A percentile compares a stretch with the other conserved stretches of the same genome.
Conservation (phyloP, 2,329 filamentous ascomycete genomes). For the Pestalotiopsis sp. region DNA sequence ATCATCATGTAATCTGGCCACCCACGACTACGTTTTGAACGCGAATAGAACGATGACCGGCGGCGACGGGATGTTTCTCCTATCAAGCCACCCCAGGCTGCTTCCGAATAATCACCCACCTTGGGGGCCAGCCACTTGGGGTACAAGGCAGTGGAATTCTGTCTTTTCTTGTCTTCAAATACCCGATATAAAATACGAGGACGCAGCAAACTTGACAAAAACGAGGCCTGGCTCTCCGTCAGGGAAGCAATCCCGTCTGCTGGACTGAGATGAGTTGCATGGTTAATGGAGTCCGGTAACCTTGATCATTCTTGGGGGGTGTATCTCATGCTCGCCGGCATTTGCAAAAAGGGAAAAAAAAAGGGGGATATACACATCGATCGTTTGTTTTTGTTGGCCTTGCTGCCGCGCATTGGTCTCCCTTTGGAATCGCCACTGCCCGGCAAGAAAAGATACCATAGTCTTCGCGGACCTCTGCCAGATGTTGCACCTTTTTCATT, state of each 20-base stretch:
- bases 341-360: slow-evolving; percentile 5
- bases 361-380: slow-evolving; percentile 12
- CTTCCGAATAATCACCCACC: background rate
- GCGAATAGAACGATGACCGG: slow-evolving; percentile 10
- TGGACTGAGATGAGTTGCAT: slow-evolving; percentile 33
- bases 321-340: slow-evolving; percentile 21
- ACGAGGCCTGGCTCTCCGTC: slow-evolving; percentile 20
- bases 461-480: slow-evolving; percentile 21
- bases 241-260: slow-evolving; percentile 26
- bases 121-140: background rate
- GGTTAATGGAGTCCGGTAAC: slow-evolving; percentile 32
- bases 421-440: slow-evolving; percentile 6
- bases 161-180: slow-evolving; percentile 8
- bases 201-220: slow-evolving; percentile 8
- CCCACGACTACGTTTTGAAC: background rate
- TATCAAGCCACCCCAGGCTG: background rate
- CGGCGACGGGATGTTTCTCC: background rate
- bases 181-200: slow-evolving; percentile 10
- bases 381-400: background rate
- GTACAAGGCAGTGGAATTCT: background rate
- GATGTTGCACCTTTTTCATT: slow-evolving; percentile 15
- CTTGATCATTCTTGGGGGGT: slow-evolving; percentile 25
- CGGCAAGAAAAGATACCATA: slow-evolving; percentile 14
- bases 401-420: background rate
- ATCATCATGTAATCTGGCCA: slow-evolving; percentile 73